phyloP scores from a whole-genome alignment of 2,329 filamentous ascomycete genomes.

The Ceratocystis harringtonii region DNA sequence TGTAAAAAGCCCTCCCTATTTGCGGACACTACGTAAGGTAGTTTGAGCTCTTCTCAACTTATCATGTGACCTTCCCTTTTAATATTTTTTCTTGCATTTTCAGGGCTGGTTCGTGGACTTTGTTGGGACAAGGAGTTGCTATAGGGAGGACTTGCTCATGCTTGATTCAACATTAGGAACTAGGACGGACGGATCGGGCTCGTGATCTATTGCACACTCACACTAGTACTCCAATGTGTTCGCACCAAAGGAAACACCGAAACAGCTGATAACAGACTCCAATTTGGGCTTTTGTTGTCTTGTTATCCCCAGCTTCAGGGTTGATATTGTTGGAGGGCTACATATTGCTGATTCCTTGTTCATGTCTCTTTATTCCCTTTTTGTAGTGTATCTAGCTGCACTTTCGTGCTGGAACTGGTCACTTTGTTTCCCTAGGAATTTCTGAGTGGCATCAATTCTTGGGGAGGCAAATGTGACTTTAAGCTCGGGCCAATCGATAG shows the following conservation, averaged over 20 bases:
- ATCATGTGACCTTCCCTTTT: not conserved
- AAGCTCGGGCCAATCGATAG: not conserved
- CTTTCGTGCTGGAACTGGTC: no score
- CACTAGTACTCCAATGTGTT: not conserved
- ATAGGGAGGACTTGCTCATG: not conserved
- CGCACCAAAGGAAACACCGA: constrained; percentile 3
- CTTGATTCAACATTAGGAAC: no score
- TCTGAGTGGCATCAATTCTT: not conserved
- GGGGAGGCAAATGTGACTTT: no score
- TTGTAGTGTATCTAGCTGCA: no score
- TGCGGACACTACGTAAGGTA: no score
- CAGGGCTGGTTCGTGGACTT: not conserved
- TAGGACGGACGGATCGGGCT: not conserved
- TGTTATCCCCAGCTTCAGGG: not conserved
- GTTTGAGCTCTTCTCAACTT: not conserved
- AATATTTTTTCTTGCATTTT: no score
- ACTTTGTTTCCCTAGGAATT: not conserved
- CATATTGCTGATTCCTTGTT: no score
- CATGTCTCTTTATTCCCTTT: no score
- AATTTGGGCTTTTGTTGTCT: not conserved
- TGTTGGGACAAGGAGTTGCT: not conserved
- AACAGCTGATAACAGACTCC: not conserved
- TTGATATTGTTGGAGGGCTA: no score
- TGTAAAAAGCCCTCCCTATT: not conserved
- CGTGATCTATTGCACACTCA: not conserved